These are phyloP conservation scores for Xylariales sp. DNA, from an alignment of 2,329 filamentous ascomycete species.

Conservation along the genomic window DNA sequence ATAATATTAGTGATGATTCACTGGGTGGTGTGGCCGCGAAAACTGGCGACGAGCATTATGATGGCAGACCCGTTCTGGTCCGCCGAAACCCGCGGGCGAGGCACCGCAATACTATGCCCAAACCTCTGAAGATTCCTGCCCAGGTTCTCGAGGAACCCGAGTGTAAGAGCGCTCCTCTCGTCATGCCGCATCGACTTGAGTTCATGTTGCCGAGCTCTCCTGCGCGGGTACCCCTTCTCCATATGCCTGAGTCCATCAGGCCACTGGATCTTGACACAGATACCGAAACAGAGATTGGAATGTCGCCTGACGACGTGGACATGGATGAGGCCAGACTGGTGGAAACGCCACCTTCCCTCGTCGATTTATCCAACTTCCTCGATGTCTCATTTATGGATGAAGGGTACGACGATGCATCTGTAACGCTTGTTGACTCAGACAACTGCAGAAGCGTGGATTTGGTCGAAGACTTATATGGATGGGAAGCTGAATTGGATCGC, in stretches of 20 bases:
- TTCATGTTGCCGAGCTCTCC: conserved; percentile 12
- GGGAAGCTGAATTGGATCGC: conserved; percentile 45
- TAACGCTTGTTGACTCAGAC: conserved; percentile 24
- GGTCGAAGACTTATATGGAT: conserved; percentile 45
- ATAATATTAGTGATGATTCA: conserved; percentile 24
- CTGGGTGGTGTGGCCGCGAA: conserved; percentile 47
- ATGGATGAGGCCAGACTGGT: conserved; percentile 20
- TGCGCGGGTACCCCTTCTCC: conserved; percentile 8
- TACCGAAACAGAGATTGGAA: conserved; percentile 20
- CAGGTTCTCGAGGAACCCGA: conserved; percentile 21
- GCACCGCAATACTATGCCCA: conserved; percentile 21
- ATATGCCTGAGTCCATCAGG: conserved; percentile 15
- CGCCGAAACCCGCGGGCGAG: conserved; percentile 20
- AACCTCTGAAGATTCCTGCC: conserved; percentile 26
- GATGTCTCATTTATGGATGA: conserved; percentile 23
- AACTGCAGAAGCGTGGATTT: conserved; percentile 22
- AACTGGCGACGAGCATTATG: conserved; percentile 25
- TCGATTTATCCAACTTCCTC: conserved; percentile 36
- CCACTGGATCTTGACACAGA: conserved; percentile 22
- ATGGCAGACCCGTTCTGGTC: conserved; percentile 16
- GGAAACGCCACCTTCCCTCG: conserved; percentile 27
- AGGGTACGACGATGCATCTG: conserved; percentile 21
- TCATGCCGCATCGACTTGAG: conserved; percentile 15
- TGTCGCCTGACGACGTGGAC: conserved; percentile 11
- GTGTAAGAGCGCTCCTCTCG: conserved; percentile 15